Evolutionary conservation across 192 early-diverging fungal species (phyloP).

Genomic region (Gaertneriomyces sp.): DNA sequence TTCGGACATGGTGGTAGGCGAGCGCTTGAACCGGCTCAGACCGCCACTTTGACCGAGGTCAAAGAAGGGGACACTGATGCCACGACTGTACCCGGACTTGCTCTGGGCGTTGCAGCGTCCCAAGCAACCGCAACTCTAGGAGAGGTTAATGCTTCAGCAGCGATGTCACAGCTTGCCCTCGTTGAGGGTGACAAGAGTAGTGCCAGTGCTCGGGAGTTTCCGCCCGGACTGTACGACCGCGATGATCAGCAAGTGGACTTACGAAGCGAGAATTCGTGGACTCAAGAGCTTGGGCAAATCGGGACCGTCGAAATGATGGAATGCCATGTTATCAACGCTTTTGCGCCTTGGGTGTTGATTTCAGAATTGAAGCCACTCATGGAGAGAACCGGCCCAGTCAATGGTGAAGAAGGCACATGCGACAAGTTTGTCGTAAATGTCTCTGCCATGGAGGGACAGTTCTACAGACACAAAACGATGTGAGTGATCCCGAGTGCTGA

Average conservation of each 20-base stretch:
- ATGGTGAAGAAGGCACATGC: slow-evolving; percentile 22
- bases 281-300: slow-evolving; percentile 47
- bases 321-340: slow-evolving; percentile 57
- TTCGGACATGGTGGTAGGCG: slow-evolving; percentile 32
- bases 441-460: slow-evolving; percentile 58
- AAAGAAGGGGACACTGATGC: slow-evolving; percentile 6
- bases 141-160: slow-evolving; percentile 36
- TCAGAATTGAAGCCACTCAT: slow-evolving; percentile 52
- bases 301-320: slow-evolving; percentile 55
- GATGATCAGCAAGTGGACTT: slow-evolving; percentile 58
- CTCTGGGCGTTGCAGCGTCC: slow-evolving; percentile 18
- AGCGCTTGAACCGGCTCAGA: background rate
- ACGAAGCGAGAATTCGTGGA: slow-evolving; percentile 48
- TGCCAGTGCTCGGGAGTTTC: slow-evolving; percentile 29
- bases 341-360: slow-evolving; percentile 55
- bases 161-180: slow-evolving; percentile 44
- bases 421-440: slow-evolving; percentile 57
- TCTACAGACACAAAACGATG: slow-evolving; percentile 50
- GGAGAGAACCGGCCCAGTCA: slow-evolving; percentile 24
- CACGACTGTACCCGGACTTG: background rate
- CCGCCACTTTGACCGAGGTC: background rate
- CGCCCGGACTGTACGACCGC: slow-evolving; percentile 45
- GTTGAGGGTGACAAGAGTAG: slow-evolving; percentile 27
- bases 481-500: slow-evolving; percentile 26
- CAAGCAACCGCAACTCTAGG: slow-evolving; percentile 19